phyloP scores from a whole-genome alignment of 2,329 filamentous ascomycete genomes.

The Claviceps sp. region DNA sequence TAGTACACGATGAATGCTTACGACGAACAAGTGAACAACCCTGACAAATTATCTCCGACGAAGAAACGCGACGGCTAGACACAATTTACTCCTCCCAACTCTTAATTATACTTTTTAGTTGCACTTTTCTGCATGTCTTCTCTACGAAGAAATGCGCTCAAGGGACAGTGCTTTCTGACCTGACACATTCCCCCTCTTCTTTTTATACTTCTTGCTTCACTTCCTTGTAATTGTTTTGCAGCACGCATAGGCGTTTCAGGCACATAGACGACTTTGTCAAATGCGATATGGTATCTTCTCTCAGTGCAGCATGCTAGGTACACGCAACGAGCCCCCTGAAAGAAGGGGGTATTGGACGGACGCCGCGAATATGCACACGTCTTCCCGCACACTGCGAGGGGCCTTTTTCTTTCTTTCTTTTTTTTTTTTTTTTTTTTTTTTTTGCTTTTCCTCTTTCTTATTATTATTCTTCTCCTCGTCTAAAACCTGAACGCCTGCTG shows the following conservation, averaged over 20 bases:
- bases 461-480: too few species aligned
- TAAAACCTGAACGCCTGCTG: too few species aligned
- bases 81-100: background rate
- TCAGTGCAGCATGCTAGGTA: too few species aligned
- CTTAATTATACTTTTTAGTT: background rate
- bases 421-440: too few species aligned
- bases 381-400: too few species aligned
- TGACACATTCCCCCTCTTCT: background rate
- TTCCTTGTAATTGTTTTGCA: background rate
- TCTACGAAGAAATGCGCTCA: background rate
- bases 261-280: background rate
- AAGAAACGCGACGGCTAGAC: slow-evolving; percentile 3
- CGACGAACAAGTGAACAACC: background rate
- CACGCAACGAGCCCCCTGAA: too few species aligned
- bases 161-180: too few species aligned
- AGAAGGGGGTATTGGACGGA: too few species aligned
- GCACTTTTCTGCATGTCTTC: background rate
- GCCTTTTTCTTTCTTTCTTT: too few species aligned
- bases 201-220: background rate
- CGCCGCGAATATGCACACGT: too few species aligned
- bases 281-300: too few species aligned
- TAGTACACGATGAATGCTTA: background rate
- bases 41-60: background rate
- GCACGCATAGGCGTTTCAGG: slow-evolving; percentile 4
- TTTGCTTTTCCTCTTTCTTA: too few species aligned